These are phyloP conservation scores for Vanderwaltozyma tropicalis DNA, from an alignment of 805 yeast genomes.

Conservation along the genomic window DNA sequence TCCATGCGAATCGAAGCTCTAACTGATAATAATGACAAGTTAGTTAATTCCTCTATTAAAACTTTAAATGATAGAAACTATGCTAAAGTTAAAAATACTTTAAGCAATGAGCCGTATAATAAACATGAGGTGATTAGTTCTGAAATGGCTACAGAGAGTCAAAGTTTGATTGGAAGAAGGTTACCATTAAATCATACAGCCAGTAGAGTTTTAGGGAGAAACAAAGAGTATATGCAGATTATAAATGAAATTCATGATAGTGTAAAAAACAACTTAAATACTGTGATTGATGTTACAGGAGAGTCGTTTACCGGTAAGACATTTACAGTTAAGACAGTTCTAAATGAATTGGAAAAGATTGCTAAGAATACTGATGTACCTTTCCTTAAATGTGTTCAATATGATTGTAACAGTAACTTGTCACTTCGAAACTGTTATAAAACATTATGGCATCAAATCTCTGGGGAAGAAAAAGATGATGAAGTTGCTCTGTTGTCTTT, in stretches of 20 bases:
- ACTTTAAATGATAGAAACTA: no score
- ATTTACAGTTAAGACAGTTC: constrained; percentile 79
- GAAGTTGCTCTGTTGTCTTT: constrained; percentile 53
- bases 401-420: constrained; percentile 78
- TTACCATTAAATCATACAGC: no score
- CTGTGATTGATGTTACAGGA: constrained; percentile 69
- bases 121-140: no score
- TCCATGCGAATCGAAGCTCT: no score
- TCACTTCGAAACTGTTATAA: constrained; percentile 76
- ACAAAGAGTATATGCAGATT: not conserved
- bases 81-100: no score
- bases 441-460: constrained; percentile 63
- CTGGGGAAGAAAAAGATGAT: constrained; percentile 47
- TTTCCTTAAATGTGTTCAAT: constrained; percentile 64
- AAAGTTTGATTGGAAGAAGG: no score
- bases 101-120: no score
- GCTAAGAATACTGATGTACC: constrained; percentile 30
- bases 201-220: no score
- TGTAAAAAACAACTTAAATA: not conserved
- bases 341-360: constrained; percentile 49
- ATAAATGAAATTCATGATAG: not conserved
- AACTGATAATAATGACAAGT: no score
- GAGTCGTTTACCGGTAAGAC: constrained; percentile 98
- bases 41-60: no score
- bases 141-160: no score